Base-by-base conservation (phyloP, 2,329 filamentous ascomycete genomes). In the Aspergillus phoenicis region DNA sequence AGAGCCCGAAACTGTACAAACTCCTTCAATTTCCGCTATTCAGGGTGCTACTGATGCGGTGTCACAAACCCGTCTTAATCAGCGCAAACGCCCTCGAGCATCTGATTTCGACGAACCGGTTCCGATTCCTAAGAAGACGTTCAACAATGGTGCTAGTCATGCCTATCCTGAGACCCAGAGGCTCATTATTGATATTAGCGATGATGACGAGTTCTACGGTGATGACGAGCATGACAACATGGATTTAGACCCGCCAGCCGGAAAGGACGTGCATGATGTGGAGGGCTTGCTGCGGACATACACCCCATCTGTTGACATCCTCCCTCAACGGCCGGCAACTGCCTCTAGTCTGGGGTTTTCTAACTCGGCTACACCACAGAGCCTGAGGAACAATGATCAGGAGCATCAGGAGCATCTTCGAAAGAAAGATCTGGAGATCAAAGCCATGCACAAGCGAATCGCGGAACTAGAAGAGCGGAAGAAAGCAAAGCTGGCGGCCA, bases 141-240 rank as follows among this genome's bases (percentile, higher is more conserved):
- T 89, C 68, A 85, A 84, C 11, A 85, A 88, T 48, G 81, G 80
- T 51, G 81, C 55, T 3, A 64, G 52, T 24, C 54, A 58, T n/a
- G 48, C 33, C 4, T 58, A 62, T 24, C 79, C 84, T 55, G 82
- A 88, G 24, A 20, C 39, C 7, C 82, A 87, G 53, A 84, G 84
- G 2, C 84, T 96, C 56, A 85, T 97, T 41, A 96, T 97, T 66
- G 87, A 96, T 65, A 89, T 96, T 41, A 96, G 91, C 71, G 93
- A 96, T 28, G 86, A 89, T 65, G 86, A 89, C 64, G 87, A 89
- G 60, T 80, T 74, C 8, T 74, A 77, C 52, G 72, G 68, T 4
- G 71, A 75, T 56, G 70, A 74, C 36, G 71, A 73, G 30, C 66
- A 63, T 10, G 66, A 70, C 20, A 51, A 59, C n/a, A 73, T 74